phyloP scores from a whole-genome alignment of 2,329 filamentous ascomycete genomes.

The Sporothrix pallida region DNA sequence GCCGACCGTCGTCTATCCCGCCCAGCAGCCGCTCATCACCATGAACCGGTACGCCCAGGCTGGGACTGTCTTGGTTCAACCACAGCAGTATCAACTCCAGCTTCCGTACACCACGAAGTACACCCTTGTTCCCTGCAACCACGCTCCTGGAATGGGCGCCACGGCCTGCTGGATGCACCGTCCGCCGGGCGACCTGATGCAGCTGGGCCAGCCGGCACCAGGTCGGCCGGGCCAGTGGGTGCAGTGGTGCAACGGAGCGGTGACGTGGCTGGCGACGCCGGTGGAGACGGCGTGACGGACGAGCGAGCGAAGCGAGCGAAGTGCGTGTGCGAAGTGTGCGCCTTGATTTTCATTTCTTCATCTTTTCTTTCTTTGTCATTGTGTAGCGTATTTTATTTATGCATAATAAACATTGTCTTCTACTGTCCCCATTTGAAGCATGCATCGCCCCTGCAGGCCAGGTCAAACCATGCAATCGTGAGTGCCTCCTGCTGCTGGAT shows the following conservation, averaged over 20 bases:
- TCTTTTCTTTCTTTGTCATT: not conserved
- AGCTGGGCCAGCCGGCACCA: constrained; percentile 27
- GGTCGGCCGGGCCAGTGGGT: constrained; percentile 35
- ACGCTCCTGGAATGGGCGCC: not conserved
- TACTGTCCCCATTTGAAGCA: constrained; percentile 49
- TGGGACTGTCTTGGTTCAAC: not conserved
- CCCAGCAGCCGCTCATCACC: not conserved
- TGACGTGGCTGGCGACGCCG: constrained; percentile 28
- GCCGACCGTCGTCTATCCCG: constrained; percentile 8
- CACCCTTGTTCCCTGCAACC: too few species aligned
- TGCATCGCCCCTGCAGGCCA: constrained; percentile 43
- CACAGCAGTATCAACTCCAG: not conserved
- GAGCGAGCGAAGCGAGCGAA: too few species aligned
- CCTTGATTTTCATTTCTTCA: not conserved
- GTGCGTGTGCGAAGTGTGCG: too few species aligned
- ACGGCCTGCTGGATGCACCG: constrained; percentile 37
- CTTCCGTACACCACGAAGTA: too few species aligned
- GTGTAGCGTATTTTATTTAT: not conserved
- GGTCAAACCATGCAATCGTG: constrained; percentile 48
- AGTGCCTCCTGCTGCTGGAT: constrained; percentile 49
- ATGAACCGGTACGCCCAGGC: not conserved
- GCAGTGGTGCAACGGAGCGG: constrained; percentile 27
- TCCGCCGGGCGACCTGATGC: constrained; percentile 20
- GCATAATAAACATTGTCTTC: not conserved
- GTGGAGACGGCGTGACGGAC: not conserved